Percentiles rank a stretch among this genome's conserved stretches.
Conservation (phyloP, 768 basidiomycete genomes). For the Amanita pseudoporphyria region DNA sequence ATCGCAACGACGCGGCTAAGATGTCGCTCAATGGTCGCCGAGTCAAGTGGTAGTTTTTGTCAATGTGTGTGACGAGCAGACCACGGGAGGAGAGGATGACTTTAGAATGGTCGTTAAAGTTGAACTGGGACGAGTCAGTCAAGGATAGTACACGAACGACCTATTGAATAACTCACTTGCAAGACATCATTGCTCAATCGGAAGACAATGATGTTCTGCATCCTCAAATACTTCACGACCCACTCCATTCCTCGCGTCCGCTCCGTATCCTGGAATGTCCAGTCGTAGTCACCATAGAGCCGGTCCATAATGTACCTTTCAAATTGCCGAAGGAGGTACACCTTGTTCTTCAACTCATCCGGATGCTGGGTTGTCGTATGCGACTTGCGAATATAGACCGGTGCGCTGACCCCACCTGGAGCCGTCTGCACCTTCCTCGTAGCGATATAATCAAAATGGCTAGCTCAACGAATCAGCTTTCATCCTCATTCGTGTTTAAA, state of each 20-base stretch:
- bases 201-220: constrained; percentile 97
- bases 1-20: constrained; percentile 42
- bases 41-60: constrained; percentile 75
- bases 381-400: constrained; percentile 63
- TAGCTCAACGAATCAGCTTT: constrained; percentile 21
- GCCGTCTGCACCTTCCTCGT: constrained; percentile 31
- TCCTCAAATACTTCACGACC: constrained; percentile 89
- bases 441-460: constrained; percentile 85
- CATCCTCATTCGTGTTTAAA: not conserved
- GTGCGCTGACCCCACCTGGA: constrained; percentile 23
- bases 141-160: not conserved
- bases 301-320: constrained; percentile 91
- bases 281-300: constrained; percentile 77
- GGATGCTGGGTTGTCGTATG: constrained; percentile 65
- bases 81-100: constrained; percentile 80
- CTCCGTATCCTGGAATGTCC: constrained; percentile 62
- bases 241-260: constrained; percentile 86
- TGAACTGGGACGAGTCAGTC: constrained; percentile 54
- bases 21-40: constrained; percentile 65
- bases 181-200: constrained; percentile 90
- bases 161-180: constrained; percentile 54
- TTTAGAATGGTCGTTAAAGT: constrained; percentile 97
- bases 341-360: constrained; percentile 79
- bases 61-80: constrained; percentile 77
- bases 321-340: constrained; percentile 89